Evolutionary conservation across 2,329 filamentous ascomycete genomes (phyloP).

Genomic region (Aspergillus sp.): DNA sequence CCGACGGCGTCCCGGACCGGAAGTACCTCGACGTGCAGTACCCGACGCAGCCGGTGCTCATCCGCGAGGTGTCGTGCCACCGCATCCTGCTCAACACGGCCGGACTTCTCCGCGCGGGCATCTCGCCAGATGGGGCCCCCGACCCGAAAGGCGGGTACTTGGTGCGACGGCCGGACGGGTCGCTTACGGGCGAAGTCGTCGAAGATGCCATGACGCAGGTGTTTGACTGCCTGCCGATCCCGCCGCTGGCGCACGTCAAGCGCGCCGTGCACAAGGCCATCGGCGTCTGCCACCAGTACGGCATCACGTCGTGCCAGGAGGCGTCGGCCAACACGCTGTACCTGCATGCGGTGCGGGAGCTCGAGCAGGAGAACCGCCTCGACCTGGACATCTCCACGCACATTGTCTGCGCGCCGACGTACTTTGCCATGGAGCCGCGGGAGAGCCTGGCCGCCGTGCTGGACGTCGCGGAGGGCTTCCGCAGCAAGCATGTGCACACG

Average conservation of each 20-base stretch:
- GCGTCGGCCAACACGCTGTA: slow-evolving; percentile 28
- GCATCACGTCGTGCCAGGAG: slow-evolving; percentile 34
- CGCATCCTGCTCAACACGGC: slow-evolving; percentile 27
- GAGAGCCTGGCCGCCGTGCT: slow-evolving; percentile 21
- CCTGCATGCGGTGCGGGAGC: slow-evolving; percentile 24
- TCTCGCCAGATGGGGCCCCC: slow-evolving; percentile 17
- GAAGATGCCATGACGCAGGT: slow-evolving; percentile 25
- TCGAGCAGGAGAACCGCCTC: slow-evolving; percentile 24
- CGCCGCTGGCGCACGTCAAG: slow-evolving; percentile 22
- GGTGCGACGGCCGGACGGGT: slow-evolving; percentile 24
- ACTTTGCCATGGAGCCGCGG: slow-evolving; percentile 20
- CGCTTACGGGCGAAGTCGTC: slow-evolving; percentile 29
- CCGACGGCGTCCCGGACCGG: slow-evolving; percentile 19
- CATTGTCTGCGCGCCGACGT: slow-evolving; percentile 22
- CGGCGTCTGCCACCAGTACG: slow-evolving; percentile 22
- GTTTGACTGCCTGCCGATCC: slow-evolving; percentile 19
- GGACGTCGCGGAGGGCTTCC: slow-evolving; percentile 21
- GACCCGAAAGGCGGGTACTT: slow-evolving; percentile 23
- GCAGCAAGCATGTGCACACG: slow-evolving; percentile 28
- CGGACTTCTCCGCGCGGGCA: slow-evolving; percentile 24
- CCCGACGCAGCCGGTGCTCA: slow-evolving; percentile 28
- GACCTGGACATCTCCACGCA: slow-evolving; percentile 27
- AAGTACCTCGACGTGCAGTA: slow-evolving; percentile 25
- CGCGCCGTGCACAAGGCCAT: slow-evolving; percentile 23
- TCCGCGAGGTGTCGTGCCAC: slow-evolving; percentile 29